Evolutionary conservation across 331 rosid species (phyloP), one percentile per base, ranked within the genome.

Genomic region (Acacia concinna): DNA sequence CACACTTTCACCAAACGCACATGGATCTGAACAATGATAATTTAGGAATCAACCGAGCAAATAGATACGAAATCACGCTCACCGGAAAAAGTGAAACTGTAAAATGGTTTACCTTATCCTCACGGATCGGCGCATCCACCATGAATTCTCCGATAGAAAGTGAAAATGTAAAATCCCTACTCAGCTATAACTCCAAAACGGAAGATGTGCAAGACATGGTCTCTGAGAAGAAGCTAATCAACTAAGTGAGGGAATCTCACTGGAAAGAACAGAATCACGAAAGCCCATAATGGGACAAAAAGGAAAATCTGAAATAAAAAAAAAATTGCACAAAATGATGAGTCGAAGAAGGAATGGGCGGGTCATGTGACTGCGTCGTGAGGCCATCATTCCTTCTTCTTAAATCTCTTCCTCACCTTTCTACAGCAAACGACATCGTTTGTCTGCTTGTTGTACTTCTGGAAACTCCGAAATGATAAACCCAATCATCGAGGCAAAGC

Each of bases 31-130:
- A 71, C 30, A 77, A 77, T 63, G 35, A 44, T 23, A 12, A 59
- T 4, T 25, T 57, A 6, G 32, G 64, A 68, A 74, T 51, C 73
- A 47, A 85, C 56, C 81, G 69, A 68, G 74, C 79, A 40, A 41
- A 25, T 40, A 70, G 76, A 52, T 75, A 54, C 49, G 73, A 69
- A 84, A 81, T 46, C 77, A 81, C 83, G 84, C 71, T 27, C 64
- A 75, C 46, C 62, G 76, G 23, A 34, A 64, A 76, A 66, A 38
- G 6, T 31, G 20, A 71, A 30, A n/a, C 5, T 60, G 1, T 8
- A 70, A 85, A 89, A 74, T 40, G 56, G 80, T 59, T 78, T 83
- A 93, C 98, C 99, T 84, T 89, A 81, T 83, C 89, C 79, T 83
- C 88, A 81, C 64, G 76, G n/a, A 60, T 67, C 34, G 83, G 85